phyloP scores from a whole-genome alignment of 495 filamentous ascomycete species.

The Penicillium bialowiezense region DNA sequence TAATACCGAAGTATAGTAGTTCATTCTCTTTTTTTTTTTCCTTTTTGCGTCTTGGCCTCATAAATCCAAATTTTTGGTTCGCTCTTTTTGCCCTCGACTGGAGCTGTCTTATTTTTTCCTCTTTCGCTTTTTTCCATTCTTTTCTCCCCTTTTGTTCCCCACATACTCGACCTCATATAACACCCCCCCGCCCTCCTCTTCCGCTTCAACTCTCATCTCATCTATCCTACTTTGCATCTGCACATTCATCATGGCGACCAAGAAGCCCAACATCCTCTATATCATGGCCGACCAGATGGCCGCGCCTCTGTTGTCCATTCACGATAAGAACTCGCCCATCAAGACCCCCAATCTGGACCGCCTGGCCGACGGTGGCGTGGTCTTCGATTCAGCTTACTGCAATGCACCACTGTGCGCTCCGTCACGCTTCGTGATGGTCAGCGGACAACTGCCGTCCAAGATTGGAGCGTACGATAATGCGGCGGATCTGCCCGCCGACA shows the following conservation, averaged over 20 bases:
- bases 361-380: constrained; percentile 72
- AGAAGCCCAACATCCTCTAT: constrained; percentile 73
- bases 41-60: constrained; percentile 5
- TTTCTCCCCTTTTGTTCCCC: constrained; percentile 13
- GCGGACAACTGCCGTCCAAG: constrained; percentile 79
- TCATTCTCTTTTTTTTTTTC: too few species aligned
- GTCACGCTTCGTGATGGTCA: constrained; percentile 85
- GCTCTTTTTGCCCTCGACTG: background rate
- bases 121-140: constrained; percentile 7
- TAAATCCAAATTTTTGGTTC: constrained; percentile 2
- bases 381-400: constrained; percentile 88
- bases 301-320: constrained; percentile 77
- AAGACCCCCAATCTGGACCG: constrained; percentile 81
- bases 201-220: constrained; percentile 1
- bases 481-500: constrained; percentile 66
- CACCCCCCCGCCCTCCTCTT: constrained; percentile 6
- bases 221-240: background rate
- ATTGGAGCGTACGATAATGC: constrained; percentile 89
- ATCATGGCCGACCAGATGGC: constrained; percentile 95
- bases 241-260: constrained; percentile 48
- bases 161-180: constrained; percentile 19
- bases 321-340: constrained; percentile 76
- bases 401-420: constrained; percentile 86
- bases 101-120: constrained; percentile 4
- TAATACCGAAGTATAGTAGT: constrained; percentile 4